phyloP scores from a whole-genome alignment of 345 rosid genomes.

The Gossypioides kirkii region DNA sequence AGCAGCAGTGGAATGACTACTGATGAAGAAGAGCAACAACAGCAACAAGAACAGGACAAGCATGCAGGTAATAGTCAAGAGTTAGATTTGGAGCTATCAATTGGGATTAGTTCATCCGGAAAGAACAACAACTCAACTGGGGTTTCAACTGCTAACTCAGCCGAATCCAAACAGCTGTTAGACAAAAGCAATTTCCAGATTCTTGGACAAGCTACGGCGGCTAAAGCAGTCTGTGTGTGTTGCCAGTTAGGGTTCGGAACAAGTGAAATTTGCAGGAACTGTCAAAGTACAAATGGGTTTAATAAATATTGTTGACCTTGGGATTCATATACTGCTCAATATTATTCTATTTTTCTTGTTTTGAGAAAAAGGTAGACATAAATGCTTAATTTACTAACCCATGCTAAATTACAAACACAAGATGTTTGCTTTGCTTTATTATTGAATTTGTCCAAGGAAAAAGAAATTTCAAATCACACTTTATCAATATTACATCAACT shows the following conservation, averaged over 20 bases:
- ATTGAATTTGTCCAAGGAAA: too few relatives aligned
- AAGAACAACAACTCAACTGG: conserved; percentile 5
- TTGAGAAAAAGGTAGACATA: background rate
- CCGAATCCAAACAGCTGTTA: conserved; percentile 33
- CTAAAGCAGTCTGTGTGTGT: conserved; percentile 36
- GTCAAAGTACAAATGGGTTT: conserved; percentile 30
- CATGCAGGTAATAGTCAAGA: conserved; percentile 9
- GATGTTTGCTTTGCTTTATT: background rate
- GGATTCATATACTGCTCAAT: background rate
- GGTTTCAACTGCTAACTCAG: conserved; percentile 25
- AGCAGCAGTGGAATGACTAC: conserved; percentile 51
- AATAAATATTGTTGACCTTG: conserved; percentile 22
- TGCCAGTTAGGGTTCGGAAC: conserved; percentile 44
- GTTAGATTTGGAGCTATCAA: conserved; percentile 48
- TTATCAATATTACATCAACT: too few relatives aligned
- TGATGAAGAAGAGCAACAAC: conserved; percentile 34
- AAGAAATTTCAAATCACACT: too few relatives aligned
- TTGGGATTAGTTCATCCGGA: conserved; percentile 30
- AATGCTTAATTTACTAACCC: background rate
- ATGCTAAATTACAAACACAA: background rate
- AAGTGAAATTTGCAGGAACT: conserved; percentile 33
- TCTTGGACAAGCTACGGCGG: conserved; percentile 5
- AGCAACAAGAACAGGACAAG: conserved; percentile 8
- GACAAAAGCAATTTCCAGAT: background rate
- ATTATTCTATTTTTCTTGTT: background rate